Percentiles rank a stretch among this genome's conserved stretches.
Evolutionary conservation across 805 yeast genomes (phyloP).

Genomic region (Ogataea thermomethanolica): DNA sequence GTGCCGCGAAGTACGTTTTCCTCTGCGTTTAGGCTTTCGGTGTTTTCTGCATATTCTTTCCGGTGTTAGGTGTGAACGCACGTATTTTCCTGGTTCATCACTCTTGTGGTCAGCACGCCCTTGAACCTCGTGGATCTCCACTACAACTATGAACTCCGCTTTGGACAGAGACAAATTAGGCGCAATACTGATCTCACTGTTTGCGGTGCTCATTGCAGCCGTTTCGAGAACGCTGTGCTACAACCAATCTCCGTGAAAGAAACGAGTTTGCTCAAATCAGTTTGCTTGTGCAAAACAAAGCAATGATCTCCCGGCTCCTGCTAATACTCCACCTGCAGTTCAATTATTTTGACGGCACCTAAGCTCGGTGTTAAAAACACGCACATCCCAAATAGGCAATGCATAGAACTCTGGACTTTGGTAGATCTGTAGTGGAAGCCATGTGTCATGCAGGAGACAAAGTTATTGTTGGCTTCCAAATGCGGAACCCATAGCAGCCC

Average conservation of each 20-base stretch:
- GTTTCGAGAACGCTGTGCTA: too few relatives aligned
- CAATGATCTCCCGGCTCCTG: too few relatives aligned
- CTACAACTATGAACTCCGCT: too few relatives aligned
- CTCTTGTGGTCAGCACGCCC: neutral
- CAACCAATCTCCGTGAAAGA: too few relatives aligned
- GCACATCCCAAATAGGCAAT: neutral
- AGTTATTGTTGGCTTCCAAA: neutral
- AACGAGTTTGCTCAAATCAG: neutral
- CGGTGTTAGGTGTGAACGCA: neutral
- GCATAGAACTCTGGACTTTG: neutral
- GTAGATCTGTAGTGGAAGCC: slow-evolving; percentile 3
- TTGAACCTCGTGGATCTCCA: too few relatives aligned
- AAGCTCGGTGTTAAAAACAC: neutral
- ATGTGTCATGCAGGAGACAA: neutral
- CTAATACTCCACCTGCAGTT: slow-evolving; percentile 1
- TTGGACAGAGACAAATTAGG: too few relatives aligned
- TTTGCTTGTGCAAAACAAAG: neutral
- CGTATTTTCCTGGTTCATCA: neutral
- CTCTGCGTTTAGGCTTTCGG: neutral
- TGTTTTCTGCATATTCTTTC: neutral
- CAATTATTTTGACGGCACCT: neutral
- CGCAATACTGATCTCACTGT: too few relatives aligned
- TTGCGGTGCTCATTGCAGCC: too few relatives aligned
- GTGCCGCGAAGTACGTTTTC: neutral
- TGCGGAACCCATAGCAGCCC: neutral